Base-by-base conservation (phyloP, 2,329 filamentous ascomycete species). In the Blumeriella jaapii region DNA sequence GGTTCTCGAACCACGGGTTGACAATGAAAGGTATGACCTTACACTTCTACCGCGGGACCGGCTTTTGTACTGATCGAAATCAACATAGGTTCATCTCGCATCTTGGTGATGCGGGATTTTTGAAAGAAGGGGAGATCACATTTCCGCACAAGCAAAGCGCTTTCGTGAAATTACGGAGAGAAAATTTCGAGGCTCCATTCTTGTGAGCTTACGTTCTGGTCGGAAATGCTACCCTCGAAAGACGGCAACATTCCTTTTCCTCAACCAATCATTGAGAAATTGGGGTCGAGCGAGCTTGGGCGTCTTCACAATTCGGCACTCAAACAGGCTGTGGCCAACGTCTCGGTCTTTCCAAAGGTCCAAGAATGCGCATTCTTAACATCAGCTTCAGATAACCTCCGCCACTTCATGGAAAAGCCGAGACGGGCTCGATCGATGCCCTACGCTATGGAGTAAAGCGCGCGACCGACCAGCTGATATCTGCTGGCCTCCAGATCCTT, bases 81-180 rank as follows among this genome's bases (percentile, higher is more conserved):
- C 3, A 24, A 8, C 25, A 34, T 44, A 82, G 78, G 50, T 63
- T 82, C 29, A 71, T 75, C 45, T 55, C 62, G 4, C 84, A 89
- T 43, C 69, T 93, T 11, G 70, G 82, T 42, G 61, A 72, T 5
- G 68, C 70, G 0, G 87, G 89, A 0, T 98, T 96, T 55, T 75
- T 79, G 46, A 91, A 85, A 54, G 83, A 94, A 60, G 77, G 77
- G 40, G 85, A 95, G 53, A 69, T 96, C 32, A 71, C 78, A 1
- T 86, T 98, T 45, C 80, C 86, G 1, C 87, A 96, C 57, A 98
- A 98, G 59, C 86, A 93, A 56, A 78, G 84, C 5, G 93, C 87
- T 59, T 69, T 89, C 42, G 81, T 93, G 60, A 81, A 80, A 51
- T 69, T 93, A 44, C 69, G 74, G 38, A 69, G 89, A 41, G 86